Evolutionary conservation across 768 basidiomycete species (phyloP), one percentile per base, ranked within the genome.

Genomic region (Cantharellus anzutake): DNA sequence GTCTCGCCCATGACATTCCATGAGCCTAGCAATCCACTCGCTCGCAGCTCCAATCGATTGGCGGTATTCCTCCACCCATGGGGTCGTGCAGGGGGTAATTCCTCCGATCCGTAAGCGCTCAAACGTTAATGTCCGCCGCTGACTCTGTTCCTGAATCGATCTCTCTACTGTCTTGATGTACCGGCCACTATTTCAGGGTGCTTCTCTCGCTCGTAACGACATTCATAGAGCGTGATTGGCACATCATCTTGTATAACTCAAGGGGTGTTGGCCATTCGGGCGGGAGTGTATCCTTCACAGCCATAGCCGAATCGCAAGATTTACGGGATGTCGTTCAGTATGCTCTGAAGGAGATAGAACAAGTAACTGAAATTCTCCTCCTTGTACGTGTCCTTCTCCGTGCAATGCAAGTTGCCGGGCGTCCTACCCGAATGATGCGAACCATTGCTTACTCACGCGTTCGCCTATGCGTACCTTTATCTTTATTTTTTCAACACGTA

Each of bases 21-120:
- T 37, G 52, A 55, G 35, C 52, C 52, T 7, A 11, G 11, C 35
- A 55, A 55, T 37, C 52, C 52, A 7, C 35, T 55, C 14, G 52
- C 52, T 7, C 52, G 52, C 52, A 14, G 4, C 3, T n/a, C 50
- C 4, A 59, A 55, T 51, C 58, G 53, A 37, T 5, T 68, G 7
- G 86, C 81, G 0, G 70, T 90, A n/a, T 81, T 81, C 64, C 71
- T 85, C 5, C 87, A 90, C 64, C 88, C 88, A 3, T 90, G 86
- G 86, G 81, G 83, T n/a, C 80, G 86, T 76, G 74, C 89, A 0
- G 86, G 87, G 1, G 87, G 86, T 14, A 74, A 71, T 57, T 85
- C 82, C 79, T 68, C 80, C 63, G 86, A 90, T 65, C 78, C 82
- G 87, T 89, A 68, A 66, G 85, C 50, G 42, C 29, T 42, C 60